Base-by-base conservation (phyloP, 208 protist genomes). In the Acanthamoeba healyi region DNA sequence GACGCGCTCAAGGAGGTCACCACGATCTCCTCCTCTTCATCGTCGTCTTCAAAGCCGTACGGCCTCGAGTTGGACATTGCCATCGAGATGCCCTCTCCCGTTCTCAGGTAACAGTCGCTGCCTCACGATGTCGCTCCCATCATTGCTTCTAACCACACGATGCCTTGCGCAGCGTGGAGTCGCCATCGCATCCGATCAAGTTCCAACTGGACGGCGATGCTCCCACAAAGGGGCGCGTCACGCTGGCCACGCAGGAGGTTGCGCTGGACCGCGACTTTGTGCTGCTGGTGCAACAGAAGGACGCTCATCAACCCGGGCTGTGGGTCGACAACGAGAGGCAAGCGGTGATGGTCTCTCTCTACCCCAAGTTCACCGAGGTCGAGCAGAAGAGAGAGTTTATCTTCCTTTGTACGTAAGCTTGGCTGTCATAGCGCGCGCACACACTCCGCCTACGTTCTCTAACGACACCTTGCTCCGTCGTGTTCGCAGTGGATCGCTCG, bases 401-500 rank as follows among this genome's bases (percentile, higher is more conserved):
- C 46, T 79, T 84, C 46, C 29, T 84, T 26, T 6, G 89, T 94
- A 61, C 84, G 36, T 72, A n/a, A n/a, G n/a, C n/a, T n/a, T n/a
- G n/a, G n/a, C n/a, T n/a, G n/a, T n/a, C n/a, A n/a, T n/a, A n/a
- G n/a, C n/a, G n/a, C n/a, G n/a, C n/a, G n/a, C n/a, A n/a, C n/a
- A n/a, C n/a, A n/a, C n/a, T n/a, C n/a, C n/a, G n/a, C n/a, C n/a
- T n/a, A n/a, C n/a, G n/a, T n/a, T n/a, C n/a, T 46, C 40, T 54
- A n/a, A 79, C 70, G n/a, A 24, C 4, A 36, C 19, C 36, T 34
- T 24, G 15, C 38, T 77, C 19, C 3, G 19, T 77, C 36, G 38
- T 51, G 34, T 51, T 44, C 42, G 34, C 56, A 92, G 58, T 96
- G 44, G 95, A 96, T 61, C 94, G 95, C 19, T 94, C 81, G 15